Percentiles rank a stretch among this genome's conserved stretches.
phyloP scores from a whole-genome alignment of 2,329 filamentous ascomycete species.

The Mariannaea elegans region DNA sequence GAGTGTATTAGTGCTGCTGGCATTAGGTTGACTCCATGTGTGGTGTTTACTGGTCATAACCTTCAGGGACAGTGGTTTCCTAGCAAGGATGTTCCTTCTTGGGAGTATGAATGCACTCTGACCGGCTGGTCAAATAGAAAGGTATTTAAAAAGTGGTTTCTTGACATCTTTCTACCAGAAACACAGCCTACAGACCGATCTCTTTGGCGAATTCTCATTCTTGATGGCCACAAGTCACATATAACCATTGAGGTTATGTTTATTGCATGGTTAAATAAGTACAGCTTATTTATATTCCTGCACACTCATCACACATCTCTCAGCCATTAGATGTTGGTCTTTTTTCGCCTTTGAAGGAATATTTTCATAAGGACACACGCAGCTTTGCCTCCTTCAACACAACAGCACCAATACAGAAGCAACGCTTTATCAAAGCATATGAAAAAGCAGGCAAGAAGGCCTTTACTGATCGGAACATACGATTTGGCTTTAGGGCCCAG shows the following conservation, averaged over 20 bases:
- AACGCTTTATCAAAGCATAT: neutral
- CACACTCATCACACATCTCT: neutral
- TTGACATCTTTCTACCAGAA: neutral
- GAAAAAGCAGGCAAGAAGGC: neutral
- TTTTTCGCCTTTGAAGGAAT: neutral
- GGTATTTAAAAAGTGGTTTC: slow-evolving; percentile 5
- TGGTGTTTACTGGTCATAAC: neutral
- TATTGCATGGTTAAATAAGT: neutral
- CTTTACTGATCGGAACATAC: neutral
- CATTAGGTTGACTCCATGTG: neutral
- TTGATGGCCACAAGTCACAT: slow-evolving; percentile 7
- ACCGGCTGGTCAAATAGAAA: neutral
- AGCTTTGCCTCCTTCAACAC: neutral
- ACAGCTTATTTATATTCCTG: neutral
- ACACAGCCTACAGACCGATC: neutral
- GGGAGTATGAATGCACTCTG: neutral
- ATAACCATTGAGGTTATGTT: neutral
- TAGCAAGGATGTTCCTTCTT: neutral
- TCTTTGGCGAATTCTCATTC: neutral
- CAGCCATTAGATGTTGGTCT: no score
- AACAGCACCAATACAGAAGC: neutral
- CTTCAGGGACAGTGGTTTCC: slow-evolving; percentile 3
- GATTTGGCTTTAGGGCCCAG: neutral
- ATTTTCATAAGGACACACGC: neutral
- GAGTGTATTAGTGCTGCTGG: neutral